Percentiles rank a stretch among this genome's conserved stretches.
Evolutionary conservation across 2,329 filamentous ascomycete species (phyloP).

Genomic region (Alternaria brassicicola): DNA sequence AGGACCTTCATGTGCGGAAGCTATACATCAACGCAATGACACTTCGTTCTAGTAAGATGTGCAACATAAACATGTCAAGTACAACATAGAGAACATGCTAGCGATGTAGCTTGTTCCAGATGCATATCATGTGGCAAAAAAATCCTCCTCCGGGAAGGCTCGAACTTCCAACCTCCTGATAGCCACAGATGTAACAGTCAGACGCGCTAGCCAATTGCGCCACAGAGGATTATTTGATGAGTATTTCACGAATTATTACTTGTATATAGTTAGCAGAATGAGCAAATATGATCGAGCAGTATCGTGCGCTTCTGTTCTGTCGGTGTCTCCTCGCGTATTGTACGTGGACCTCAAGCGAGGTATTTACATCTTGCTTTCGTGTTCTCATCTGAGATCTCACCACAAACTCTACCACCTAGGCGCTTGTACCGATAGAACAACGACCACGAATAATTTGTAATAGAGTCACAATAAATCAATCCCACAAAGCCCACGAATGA

Average conservation of each 20-base stretch:
- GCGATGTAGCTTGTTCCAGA: background rate
- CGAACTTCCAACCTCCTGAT: constrained; percentile 35
- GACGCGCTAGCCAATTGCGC: constrained; percentile 64
- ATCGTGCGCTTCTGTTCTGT: no score
- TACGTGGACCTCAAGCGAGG: background rate
- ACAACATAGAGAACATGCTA: background rate
- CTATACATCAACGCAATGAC: no score
- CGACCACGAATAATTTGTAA: rapidly evolving
- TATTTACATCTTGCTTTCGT: background rate
- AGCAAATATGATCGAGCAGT: no score
- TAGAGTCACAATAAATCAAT: rapidly evolving
- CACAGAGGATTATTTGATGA: constrained; percentile 37
- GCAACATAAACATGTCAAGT: background rate
- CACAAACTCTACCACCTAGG: no score
- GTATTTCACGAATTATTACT: background rate
- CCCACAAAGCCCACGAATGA: rapidly evolving
- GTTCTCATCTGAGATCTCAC: no score
- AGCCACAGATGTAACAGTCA: constrained; percentile 59
- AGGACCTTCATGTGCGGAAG: no score
- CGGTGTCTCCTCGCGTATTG: background rate
- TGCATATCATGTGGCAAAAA: constrained; percentile 5
- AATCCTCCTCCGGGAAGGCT: constrained; percentile 33
- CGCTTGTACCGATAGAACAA: no score
- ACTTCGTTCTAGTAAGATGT: background rate
- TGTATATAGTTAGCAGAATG: no score